Conservation (phyloP, 768 basidiomycete species). For the Lactarius psammicola region DNA sequence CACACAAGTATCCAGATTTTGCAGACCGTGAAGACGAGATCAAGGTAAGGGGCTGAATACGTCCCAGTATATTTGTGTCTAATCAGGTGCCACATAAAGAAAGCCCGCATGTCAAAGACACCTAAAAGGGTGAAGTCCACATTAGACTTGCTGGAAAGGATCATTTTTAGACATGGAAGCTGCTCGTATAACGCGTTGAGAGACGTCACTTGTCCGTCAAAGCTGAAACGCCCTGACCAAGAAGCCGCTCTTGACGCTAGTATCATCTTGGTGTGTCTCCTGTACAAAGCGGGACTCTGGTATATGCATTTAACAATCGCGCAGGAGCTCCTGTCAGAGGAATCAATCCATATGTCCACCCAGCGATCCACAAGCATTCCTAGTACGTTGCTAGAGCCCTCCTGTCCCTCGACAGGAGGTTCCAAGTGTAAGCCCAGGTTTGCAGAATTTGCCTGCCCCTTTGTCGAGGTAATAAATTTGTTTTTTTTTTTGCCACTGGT, state of each 20-base stretch:
- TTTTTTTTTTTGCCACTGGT: neutral
- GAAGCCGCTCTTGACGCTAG: slow-evolving; percentile 54
- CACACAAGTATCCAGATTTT: slow-evolving; percentile 48
- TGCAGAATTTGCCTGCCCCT: slow-evolving; percentile 67
- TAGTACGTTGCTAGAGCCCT: slow-evolving; percentile 55
- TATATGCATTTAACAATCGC: neutral
- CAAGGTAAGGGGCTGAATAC: slow-evolving; percentile 44
- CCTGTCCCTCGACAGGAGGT: slow-evolving; percentile 42
- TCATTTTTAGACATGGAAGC: slow-evolving; percentile 65
- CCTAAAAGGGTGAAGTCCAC: slow-evolving; percentile 66
- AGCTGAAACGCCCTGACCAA: slow-evolving; percentile 47
- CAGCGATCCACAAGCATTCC: slow-evolving; percentile 43
- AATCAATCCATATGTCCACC: slow-evolving; percentile 52
- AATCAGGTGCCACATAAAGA: slow-evolving; percentile 33
- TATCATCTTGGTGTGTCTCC: slow-evolving; percentile 54
- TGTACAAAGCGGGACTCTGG: slow-evolving; percentile 4
- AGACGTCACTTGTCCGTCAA: slow-evolving; percentile 71
- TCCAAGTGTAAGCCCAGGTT: slow-evolving; percentile 66
- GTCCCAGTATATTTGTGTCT: neutral
- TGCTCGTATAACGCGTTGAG: slow-evolving; percentile 68
- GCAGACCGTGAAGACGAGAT: slow-evolving; percentile 68
- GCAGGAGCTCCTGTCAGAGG: slow-evolving; percentile 77
- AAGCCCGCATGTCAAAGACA: slow-evolving; percentile 55
- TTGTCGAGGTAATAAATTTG: slow-evolving; percentile 59
- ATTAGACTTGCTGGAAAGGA: slow-evolving; percentile 53